phyloP scores from a whole-genome alignment of 2,329 filamentous ascomycete species.

The Fusarium sp. region DNA sequence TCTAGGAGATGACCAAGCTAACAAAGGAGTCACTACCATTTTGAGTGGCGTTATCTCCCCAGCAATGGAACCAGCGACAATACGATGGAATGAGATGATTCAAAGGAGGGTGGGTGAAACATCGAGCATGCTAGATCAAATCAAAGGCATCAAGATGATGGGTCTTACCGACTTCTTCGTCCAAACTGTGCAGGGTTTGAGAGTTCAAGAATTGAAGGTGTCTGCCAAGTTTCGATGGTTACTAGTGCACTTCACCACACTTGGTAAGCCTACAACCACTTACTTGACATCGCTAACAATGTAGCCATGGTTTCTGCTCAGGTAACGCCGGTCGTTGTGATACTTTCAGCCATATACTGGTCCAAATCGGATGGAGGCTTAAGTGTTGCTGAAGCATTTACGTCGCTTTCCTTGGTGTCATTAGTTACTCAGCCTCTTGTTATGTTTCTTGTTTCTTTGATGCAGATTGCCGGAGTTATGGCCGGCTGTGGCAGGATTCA shows the following conservation, averaged over 20 bases:
- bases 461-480: conserved; percentile 48
- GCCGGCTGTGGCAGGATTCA: conserved; percentile 51
- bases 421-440: conserved; percentile 50
- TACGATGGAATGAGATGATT: conserved; percentile 54
- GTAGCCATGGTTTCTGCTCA: conserved; percentile 45
- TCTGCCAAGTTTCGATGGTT: conserved; percentile 53
- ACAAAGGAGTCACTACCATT: conserved; percentile 34
- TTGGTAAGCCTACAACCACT: conserved; percentile 39
- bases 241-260: conserved; percentile 47
- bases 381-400: conserved; percentile 51
- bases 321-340: conserved; percentile 48
- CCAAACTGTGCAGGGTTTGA: conserved; percentile 49
- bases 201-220: conserved; percentile 52
- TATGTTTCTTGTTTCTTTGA: conserved; percentile 49
- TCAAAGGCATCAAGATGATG: conserved; percentile 59
- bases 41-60: conserved; percentile 37
- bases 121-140: conserved; percentile 53
- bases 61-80: conserved; percentile 48
- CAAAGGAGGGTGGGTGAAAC: conserved; percentile 55
- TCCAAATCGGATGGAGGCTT: conserved; percentile 45
- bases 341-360: conserved; percentile 51
- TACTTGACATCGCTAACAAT: not conserved
- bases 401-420: conserved; percentile 51
- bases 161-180: conserved; percentile 52
- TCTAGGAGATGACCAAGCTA: not conserved